Conservation (phyloP, 192 early-diverging fungal genomes). For the Coemansia sp. region DNA sequence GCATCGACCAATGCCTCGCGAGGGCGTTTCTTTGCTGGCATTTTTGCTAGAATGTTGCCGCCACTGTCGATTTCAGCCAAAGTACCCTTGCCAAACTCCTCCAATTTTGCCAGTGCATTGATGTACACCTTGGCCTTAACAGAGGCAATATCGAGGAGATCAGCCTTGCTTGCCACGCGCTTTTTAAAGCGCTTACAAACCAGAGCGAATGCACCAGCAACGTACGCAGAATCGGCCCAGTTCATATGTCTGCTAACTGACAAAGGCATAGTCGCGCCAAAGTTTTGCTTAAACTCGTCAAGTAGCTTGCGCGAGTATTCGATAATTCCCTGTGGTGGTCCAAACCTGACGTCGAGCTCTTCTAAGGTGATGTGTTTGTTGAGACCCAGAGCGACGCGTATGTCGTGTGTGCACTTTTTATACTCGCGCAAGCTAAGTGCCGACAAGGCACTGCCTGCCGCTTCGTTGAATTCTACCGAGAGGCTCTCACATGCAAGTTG, state of each 20-base stretch:
- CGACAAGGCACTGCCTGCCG: conserved; percentile 39
- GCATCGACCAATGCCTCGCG: conserved; percentile 3
- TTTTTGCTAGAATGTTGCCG: conserved; percentile 5
- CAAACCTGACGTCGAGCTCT: conserved; percentile 49
- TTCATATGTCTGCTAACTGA: conserved; percentile 34
- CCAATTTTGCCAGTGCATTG: conserved; percentile 31
- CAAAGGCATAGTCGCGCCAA: conserved; percentile 31
- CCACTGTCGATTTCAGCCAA: conserved; percentile 19
- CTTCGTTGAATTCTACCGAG: conserved; percentile 46
- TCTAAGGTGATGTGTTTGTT: conserved; percentile 46
- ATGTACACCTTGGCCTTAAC: conserved; percentile 27
- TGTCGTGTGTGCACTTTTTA: conserved; percentile 26
- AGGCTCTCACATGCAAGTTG: conserved; percentile 53
- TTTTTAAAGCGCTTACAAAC: conserved; percentile 47
- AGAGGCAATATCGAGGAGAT: conserved; percentile 22
- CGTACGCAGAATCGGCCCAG: conserved; percentile 45
- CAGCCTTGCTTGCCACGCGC: conserved; percentile 32
- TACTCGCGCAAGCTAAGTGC: conserved; percentile 30
- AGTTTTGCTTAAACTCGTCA: conserved; percentile 29
- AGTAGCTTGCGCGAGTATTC: conserved; percentile 31
- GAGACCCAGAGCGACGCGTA: conserved; percentile 40
- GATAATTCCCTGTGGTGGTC: conserved; percentile 32
- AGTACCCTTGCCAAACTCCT: conserved; percentile 30
- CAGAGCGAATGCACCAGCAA: conserved; percentile 38
- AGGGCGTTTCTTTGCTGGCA: conserved; percentile 27